phyloP scores from a whole-genome alignment of 768 basidiomycete species.

The Lactifluus echinatus region DNA sequence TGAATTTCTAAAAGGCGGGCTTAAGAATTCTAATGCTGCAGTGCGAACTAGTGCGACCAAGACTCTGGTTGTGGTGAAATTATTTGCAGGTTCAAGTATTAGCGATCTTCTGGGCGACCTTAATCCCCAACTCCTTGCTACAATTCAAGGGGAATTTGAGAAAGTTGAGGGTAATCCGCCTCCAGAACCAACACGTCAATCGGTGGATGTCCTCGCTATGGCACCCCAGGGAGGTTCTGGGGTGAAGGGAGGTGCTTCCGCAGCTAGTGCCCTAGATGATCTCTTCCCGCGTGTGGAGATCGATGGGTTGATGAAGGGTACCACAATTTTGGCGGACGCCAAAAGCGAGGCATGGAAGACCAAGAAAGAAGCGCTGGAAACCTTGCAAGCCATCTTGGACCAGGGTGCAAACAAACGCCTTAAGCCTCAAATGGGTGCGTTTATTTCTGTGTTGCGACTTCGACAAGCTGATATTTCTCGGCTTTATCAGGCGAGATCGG shows the following conservation, averaged over 20 bases:
- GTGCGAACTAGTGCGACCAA: conserved; percentile 94
- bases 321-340: conserved; percentile 70
- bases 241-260: conserved; percentile 31
- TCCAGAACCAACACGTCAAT: conserved; percentile 71
- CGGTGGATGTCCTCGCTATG: conserved; percentile 60
- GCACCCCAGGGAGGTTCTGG: conserved; percentile 35
- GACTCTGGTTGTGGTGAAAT: conserved; percentile 78
- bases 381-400: conserved; percentile 73
- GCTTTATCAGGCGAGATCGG: conserved; percentile 71
- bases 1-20: conserved; percentile 77
- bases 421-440: conserved; percentile 80
- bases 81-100: conserved; percentile 89
- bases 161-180: conserved; percentile 73
- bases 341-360: conserved; percentile 96
- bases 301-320: conserved; percentile 75
- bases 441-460: background rate
- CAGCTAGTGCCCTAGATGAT: conserved; percentile 77
- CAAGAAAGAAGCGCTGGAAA: conserved; percentile 91
- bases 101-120: conserved; percentile 89
- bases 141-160: conserved; percentile 87
- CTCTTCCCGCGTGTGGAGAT: conserved; percentile 93
- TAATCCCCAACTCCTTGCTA: conserved; percentile 86
- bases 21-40: conserved; percentile 90
- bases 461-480: conserved; percentile 7
- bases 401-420: conserved; percentile 88